Base-by-base conservation (phyloP, 257 asterid genomes). In the Striga asiatica region DNA sequence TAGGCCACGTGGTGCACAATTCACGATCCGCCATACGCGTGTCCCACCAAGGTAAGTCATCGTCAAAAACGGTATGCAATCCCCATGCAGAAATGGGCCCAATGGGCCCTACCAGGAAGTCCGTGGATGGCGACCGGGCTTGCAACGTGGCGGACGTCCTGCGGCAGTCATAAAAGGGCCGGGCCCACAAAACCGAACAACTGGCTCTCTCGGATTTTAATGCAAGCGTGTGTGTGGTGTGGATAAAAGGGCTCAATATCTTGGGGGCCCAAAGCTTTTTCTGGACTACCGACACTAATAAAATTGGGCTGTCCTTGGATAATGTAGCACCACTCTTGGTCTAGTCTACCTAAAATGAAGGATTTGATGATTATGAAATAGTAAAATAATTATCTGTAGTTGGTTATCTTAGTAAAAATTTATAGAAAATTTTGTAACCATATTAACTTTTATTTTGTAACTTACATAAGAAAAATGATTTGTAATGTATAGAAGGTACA, bases 131-230 rank as follows among this genome's bases (percentile, higher is more conserved):
- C 4, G 73, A 78, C 60, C 5, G 61, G 67, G 54, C 50, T 2
- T 2, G 77, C 70, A 21, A 74, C 84, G 83, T 78, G 86, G 81
- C 75, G 35, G 16, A 13, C 24, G 12, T 3, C 9, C 50, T 54
- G 60, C 56, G 75, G 83, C 66, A 54, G 38, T 21, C 7, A 12
- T 50, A 13, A 16, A 53, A 24, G 58, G 50, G 18, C 6, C 21
- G 34, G 17, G 58, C 68, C 71, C 58, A 20, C 65, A 3, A 5
- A 47, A 54, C 63, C 67, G 60, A 50, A 45, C 45, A 11, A 7
- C 61, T 78, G 78, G 32, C 59, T 72, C 23, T 75, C 79, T 3
- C 8, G 23, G 28, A 17, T 51, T 56, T 55, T 45, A 13, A 42
- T 56, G 43, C 58, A 43, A 20, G 46, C 29, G 32, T 23, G 42